Evolutionary conservation across 78 protist genomes (phyloP).

Genomic region (Polysphondylium violaceum): DNA sequence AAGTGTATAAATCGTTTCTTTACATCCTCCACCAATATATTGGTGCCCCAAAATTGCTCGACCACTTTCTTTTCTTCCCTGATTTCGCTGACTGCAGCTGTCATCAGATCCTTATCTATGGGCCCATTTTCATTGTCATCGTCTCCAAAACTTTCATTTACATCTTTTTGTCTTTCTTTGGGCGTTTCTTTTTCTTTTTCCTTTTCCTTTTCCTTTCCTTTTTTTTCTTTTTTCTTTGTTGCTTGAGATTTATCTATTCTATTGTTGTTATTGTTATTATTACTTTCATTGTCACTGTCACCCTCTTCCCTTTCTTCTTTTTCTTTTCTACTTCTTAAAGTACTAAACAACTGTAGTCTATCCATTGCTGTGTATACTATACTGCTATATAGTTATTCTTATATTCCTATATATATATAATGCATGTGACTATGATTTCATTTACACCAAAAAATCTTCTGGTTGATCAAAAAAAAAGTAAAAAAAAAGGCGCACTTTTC

Average conservation of each 20-base stretch:
- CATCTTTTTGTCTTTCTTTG: background rate
- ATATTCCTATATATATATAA: no score
- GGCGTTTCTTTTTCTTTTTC: background rate
- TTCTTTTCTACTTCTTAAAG: background rate
- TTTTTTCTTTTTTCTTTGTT: background rate
- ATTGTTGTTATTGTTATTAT: background rate
- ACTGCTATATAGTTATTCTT: no score
- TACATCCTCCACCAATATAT: conserved; percentile 17
- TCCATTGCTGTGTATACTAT: no score
- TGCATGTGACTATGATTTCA: no score
- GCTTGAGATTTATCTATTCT: background rate
- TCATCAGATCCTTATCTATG: background rate
- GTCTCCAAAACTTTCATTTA: no score
- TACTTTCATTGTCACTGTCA: background rate
- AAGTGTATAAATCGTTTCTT: conserved; percentile 34
- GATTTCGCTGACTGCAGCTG: background rate
- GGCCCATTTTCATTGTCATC: no score
- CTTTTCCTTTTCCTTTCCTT: background rate
- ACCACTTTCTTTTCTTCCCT: background rate
- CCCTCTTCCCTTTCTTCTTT: background rate
- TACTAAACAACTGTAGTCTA: no score
- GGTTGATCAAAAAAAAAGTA: background rate
- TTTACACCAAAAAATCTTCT: no score
- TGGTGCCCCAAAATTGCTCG: conserved; percentile 75
- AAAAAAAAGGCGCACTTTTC: background rate